These are phyloP conservation scores for Cercophora samala DNA, from an alignment of 495 filamentous ascomycete genomes.

Conservation along the genomic window DNA sequence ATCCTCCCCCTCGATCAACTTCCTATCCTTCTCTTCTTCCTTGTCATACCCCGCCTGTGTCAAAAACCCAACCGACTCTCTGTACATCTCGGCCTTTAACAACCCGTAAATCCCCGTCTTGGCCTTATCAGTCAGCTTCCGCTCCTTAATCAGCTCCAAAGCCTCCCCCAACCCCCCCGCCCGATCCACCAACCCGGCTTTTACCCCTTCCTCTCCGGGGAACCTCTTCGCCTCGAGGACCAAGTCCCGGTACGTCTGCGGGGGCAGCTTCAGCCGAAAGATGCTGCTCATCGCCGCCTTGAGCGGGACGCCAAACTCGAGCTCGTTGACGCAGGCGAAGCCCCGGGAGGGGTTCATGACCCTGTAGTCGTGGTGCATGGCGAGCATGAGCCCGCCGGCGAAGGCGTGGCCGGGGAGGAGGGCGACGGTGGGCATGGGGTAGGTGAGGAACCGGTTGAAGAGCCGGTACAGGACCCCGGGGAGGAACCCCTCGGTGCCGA, in stretches of 20 bases:
- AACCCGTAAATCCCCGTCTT: slow-evolving; percentile 60
- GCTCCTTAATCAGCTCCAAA: slow-evolving; percentile 52
- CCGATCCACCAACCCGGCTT: slow-evolving; percentile 64
- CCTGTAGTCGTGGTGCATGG: slow-evolving; percentile 83
- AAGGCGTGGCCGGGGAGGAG: slow-evolving; percentile 79
- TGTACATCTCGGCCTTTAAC: slow-evolving; percentile 71
- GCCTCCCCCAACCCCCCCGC: slow-evolving; percentile 61
- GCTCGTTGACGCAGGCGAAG: slow-evolving; percentile 72
- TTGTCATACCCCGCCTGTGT: slow-evolving; percentile 39
- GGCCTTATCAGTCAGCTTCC: slow-evolving; percentile 56
- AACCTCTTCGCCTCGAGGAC: slow-evolving; percentile 69
- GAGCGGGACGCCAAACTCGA: slow-evolving; percentile 71
- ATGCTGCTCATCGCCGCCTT: slow-evolving; percentile 68
- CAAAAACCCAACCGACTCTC: slow-evolving; percentile 55
- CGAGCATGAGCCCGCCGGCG: slow-evolving; percentile 73
- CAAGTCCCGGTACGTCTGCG: slow-evolving; percentile 56
- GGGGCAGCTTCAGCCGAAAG: slow-evolving; percentile 64
- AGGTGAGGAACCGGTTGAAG: slow-evolving; percentile 62
- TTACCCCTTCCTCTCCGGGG: slow-evolving; percentile 54
- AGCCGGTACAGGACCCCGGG: slow-evolving; percentile 56
- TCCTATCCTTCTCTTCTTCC: slow-evolving; percentile 47
- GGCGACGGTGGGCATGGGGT: slow-evolving; percentile 79
- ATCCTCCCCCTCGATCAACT: slow-evolving; percentile 34
- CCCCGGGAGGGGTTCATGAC: slow-evolving; percentile 65
- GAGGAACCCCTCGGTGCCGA: slow-evolving; percentile 50